Conservation (phyloP, 345 rosid species). For the Lepidium aucheri region DNA sequence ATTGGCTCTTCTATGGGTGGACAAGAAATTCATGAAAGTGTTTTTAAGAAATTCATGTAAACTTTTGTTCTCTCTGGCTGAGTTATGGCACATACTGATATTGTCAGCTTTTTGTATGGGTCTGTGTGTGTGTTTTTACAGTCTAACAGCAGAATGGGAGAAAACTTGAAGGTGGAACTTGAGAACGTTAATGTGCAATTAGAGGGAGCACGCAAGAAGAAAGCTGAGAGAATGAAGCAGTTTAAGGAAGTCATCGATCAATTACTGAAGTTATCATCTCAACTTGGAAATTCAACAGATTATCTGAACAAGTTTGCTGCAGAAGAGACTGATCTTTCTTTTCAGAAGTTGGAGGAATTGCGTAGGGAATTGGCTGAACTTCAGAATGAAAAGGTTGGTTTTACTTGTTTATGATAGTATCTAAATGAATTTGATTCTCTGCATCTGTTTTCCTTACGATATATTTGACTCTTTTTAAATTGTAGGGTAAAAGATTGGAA, state of each 20-base stretch:
- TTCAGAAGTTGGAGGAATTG: slow-evolving; percentile 45
- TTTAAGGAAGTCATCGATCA: slow-evolving; percentile 41
- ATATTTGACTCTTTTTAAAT: not conserved
- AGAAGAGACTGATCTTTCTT: slow-evolving; percentile 46
- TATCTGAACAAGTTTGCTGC: slow-evolving; percentile 19
- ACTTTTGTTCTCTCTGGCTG: not conserved
- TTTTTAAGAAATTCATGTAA: not conserved
- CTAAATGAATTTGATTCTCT: not conserved
- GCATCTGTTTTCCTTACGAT: not conserved
- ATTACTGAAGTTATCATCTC: slow-evolving; percentile 39
- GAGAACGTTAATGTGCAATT: slow-evolving; percentile 31
- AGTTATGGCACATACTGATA: not conserved
- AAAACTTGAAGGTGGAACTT: slow-evolving; percentile 43
- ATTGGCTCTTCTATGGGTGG: slow-evolving; percentile 47
- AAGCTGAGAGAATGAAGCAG: slow-evolving; percentile 35
- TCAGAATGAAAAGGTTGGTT: slow-evolving; percentile 52
- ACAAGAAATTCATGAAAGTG: slow-evolving; percentile 31
- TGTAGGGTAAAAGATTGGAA: slow-evolving; percentile 42
- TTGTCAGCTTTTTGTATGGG: not conserved
- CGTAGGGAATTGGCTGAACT: slow-evolving; percentile 33
- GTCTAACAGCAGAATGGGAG: slow-evolving; percentile 31
- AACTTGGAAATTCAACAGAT: slow-evolving; percentile 34
- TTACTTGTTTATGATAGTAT: not conserved
- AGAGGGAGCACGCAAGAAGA: slow-evolving; percentile 40
- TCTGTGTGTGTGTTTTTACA: slow-evolving; percentile 9